Evolutionary conservation across 257 asterid species (phyloP).

Genomic region (Solanum boliviense): DNA sequence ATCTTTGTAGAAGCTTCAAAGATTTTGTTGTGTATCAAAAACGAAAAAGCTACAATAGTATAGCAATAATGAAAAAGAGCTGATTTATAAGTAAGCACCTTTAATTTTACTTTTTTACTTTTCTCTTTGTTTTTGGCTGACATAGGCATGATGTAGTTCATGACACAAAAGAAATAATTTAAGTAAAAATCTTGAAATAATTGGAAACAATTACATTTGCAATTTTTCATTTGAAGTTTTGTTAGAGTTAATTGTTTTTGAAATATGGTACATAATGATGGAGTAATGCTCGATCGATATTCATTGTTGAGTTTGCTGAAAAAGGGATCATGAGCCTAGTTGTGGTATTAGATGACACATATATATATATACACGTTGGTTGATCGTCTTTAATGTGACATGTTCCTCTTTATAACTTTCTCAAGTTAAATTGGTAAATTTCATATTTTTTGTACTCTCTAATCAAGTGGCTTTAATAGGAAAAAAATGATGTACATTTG

Average conservation of each 20-base stretch:
- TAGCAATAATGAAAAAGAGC: not conserved
- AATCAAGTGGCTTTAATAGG: not conserved
- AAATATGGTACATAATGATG: not conserved
- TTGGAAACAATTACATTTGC: not conserved
- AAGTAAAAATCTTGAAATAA: not conserved
- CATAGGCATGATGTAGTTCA: not conserved
- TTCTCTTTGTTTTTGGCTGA: not conserved
- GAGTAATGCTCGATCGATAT: not conserved
- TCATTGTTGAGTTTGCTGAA: not conserved
- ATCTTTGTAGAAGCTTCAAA: not conserved
- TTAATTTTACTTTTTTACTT: not conserved
- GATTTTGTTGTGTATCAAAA: not conserved
- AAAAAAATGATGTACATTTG: too few relatives aligned
- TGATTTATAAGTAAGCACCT: not conserved
- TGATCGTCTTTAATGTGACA: not conserved
- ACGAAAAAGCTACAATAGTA: not conserved
- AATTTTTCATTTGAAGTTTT: not conserved
- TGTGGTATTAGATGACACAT: not conserved
- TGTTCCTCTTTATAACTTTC: not conserved
- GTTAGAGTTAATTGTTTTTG: not conserved
- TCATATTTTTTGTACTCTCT: not conserved
- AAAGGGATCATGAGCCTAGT: not conserved
- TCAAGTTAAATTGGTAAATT: not conserved
- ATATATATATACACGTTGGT: not conserved
- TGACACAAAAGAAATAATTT: not conserved